These are phyloP conservation scores for Entomortierella chlamydospora DNA, from an alignment of 192 early-diverging fungal species.

Conservation along the genomic window DNA sequence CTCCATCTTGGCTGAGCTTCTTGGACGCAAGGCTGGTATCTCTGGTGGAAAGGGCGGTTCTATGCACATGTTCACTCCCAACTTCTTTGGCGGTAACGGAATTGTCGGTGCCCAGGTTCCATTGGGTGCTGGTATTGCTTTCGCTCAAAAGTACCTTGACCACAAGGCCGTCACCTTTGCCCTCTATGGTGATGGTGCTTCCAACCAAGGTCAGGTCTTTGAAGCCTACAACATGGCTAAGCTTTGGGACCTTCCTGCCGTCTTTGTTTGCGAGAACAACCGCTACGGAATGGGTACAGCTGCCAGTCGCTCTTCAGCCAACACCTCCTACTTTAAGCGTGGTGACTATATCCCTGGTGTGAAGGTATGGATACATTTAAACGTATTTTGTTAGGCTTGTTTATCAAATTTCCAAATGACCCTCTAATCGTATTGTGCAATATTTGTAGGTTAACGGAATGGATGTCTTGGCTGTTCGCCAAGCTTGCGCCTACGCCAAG, in stretches of 20 bases:
- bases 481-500: conserved; percentile 87
- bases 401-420: neutral
- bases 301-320: conserved; percentile 89
- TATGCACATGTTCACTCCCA: conserved; percentile 98
- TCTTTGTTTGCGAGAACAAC: conserved; percentile 99
- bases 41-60: conserved; percentile 98
- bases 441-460: conserved; percentile 80
- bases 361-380: conserved; percentile 56
- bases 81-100: conserved; percentile 99
- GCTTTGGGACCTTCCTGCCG: conserved; percentile 93
- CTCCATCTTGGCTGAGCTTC: conserved; percentile 81
- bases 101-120: conserved; percentile 98
- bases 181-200: conserved; percentile 97
- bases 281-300: conserved; percentile 98
- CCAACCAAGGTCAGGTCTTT: conserved; percentile 99
- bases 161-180: conserved; percentile 86
- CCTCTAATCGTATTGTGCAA: neutral
- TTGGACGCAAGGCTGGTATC: conserved; percentile 86
- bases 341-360: conserved; percentile 98
- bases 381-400: neutral
- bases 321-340: conserved; percentile 94
- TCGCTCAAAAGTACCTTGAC: conserved; percentile 92
- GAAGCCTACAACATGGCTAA: conserved; percentile 99
- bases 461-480: conserved; percentile 93
- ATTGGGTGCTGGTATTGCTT: conserved; percentile 85